A percentile compares a stretch with the other conserved stretches of the same genome.
phyloP scores from a whole-genome alignment of 179 eudicot species.

The Silene vulgaris region DNA sequence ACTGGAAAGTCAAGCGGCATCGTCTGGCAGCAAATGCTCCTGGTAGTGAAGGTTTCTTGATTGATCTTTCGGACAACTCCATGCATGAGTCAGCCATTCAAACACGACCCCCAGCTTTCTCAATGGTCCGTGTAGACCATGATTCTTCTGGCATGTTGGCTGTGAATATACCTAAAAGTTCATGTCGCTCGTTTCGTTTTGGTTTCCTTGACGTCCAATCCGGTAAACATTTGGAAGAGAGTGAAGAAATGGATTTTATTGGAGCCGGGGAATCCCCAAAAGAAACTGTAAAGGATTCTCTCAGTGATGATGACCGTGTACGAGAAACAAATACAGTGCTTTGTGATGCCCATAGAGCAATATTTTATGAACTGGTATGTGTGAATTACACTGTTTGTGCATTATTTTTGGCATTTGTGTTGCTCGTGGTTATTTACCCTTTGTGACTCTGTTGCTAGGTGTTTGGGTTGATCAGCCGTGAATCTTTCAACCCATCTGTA shows the following conservation, averaged over 20 bases:
- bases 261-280: conserved; percentile 33
- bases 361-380: conserved; percentile 77
- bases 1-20: conserved; percentile 93
- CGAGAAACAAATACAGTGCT: conserved; percentile 58
- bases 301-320: conserved; percentile 61
- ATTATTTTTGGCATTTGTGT: conserved; percentile 1
- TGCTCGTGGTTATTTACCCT: neutral
- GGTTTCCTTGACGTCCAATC: conserved; percentile 48
- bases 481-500: conserved; percentile 61
- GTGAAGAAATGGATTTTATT: conserved; percentile 22
- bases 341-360: conserved; percentile 68
- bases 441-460: conserved; percentile 44
- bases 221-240: conserved; percentile 25
- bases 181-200: conserved; percentile 63
- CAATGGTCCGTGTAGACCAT: conserved; percentile 76
- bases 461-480: conserved; percentile 75
- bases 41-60: conserved; percentile 84
- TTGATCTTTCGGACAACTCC: conserved; percentile 71
- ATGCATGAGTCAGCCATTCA: conserved; percentile 44
- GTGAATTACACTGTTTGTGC: neutral
- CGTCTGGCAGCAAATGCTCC: conserved; percentile 69
- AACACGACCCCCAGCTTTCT: conserved; percentile 59
- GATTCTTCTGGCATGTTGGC: conserved; percentile 87
- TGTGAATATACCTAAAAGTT: conserved; percentile 63
- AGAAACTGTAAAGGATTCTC: conserved; percentile 44